Evolutionary conservation across 1,284 basidiomycete species (phyloP).

Genomic region (Singerocomus rubriflavus): DNA sequence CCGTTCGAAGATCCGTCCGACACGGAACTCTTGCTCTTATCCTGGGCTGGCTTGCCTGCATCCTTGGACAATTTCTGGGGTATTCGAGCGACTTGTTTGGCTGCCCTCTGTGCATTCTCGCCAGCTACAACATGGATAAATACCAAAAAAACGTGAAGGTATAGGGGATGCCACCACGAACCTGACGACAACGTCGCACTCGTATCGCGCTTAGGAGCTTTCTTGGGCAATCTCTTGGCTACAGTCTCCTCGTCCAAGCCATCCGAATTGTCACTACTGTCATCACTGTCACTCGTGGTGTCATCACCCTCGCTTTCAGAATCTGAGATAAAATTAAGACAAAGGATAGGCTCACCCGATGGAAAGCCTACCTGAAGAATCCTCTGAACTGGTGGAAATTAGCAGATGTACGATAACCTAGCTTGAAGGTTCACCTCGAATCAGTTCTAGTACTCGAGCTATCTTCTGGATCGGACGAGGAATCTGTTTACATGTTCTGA

Average conservation of each 20-base stretch:
- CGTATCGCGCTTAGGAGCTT: slow-evolving; percentile 26
- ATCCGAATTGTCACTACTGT: slow-evolving; percentile 7
- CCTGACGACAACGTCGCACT: slow-evolving; percentile 34
- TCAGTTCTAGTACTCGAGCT: slow-evolving; percentile 18
- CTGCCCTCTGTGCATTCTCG: slow-evolving; percentile 2
- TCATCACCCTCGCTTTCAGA: slow-evolving; percentile 14
- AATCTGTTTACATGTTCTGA: slow-evolving; percentile 17
- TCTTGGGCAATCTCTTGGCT: slow-evolving; percentile 10
- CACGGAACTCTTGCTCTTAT: slow-evolving; percentile 28
- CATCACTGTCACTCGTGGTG: slow-evolving; percentile 15
- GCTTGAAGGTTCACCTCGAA: slow-evolving; percentile 15
- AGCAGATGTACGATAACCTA: slow-evolving; percentile 22
- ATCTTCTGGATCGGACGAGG: slow-evolving; percentile 35
- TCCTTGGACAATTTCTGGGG: slow-evolving; percentile 3
- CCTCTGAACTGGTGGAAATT: slow-evolving; percentile 25
- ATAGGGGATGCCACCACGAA: slow-evolving; percentile 8
- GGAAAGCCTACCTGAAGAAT: slow-evolving; percentile 27
- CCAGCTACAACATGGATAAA: slow-evolving; percentile 13
- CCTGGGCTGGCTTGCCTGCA: background rate
- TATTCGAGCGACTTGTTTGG: background rate
- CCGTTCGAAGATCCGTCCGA: slow-evolving; percentile 17
- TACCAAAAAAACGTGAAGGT: background rate
- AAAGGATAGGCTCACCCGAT: background rate
- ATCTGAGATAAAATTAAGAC: slow-evolving; percentile 11
- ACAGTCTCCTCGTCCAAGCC: slow-evolving; percentile 1